Evolutionary conservation across 2,329 filamentous ascomycete species (phyloP).

Genomic region (Colletotrichum abscissum): DNA sequence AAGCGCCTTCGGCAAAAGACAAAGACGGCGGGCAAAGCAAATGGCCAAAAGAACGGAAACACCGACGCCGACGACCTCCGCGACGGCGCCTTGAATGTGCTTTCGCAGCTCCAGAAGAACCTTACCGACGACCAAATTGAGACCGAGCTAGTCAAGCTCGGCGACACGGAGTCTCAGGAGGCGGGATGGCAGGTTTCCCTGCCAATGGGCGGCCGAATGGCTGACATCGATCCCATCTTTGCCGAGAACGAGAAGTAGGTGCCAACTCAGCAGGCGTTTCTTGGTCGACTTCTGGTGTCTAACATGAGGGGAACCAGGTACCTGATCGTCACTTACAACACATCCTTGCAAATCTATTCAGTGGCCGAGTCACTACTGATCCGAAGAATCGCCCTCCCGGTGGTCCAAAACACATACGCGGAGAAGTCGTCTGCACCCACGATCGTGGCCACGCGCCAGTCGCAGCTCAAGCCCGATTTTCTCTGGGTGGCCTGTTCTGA

Average conservation of each 20-base stretch:
- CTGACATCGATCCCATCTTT: conserved; percentile 73
- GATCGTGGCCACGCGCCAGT: conserved; percentile 56
- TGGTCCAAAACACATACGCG: conserved; percentile 37
- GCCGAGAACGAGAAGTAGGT: conserved; percentile 70
- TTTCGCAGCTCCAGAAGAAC: conserved; percentile 29
- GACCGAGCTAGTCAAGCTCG: conserved; percentile 23
- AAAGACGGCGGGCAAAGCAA: conserved; percentile 40
- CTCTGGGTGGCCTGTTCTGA: conserved; percentile 71
- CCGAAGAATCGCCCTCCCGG: conserved; percentile 72
- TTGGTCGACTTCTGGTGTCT: conserved; percentile 37
- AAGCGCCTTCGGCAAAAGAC: conserved; percentile 48
- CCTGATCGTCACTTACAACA: conserved; percentile 80
- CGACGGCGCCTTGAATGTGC: conserved; percentile 35
- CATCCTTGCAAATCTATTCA: conserved; percentile 83
- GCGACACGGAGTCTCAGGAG: conserved; percentile 26
- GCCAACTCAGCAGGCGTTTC: background rate
- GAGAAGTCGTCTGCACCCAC: conserved; percentile 43
- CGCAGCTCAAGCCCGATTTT: conserved; percentile 53
- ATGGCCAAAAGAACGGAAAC: conserved; percentile 15
- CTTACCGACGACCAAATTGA: conserved; percentile 31
- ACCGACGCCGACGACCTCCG: conserved; percentile 28
- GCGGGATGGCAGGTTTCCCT: conserved; percentile 70
- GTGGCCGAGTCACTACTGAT: conserved; percentile 83
- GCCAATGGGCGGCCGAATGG: conserved; percentile 73
- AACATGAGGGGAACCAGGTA: conserved; percentile 60